Base-by-base conservation (phyloP, 345 rosid species). In the Populus nigra region DNA sequence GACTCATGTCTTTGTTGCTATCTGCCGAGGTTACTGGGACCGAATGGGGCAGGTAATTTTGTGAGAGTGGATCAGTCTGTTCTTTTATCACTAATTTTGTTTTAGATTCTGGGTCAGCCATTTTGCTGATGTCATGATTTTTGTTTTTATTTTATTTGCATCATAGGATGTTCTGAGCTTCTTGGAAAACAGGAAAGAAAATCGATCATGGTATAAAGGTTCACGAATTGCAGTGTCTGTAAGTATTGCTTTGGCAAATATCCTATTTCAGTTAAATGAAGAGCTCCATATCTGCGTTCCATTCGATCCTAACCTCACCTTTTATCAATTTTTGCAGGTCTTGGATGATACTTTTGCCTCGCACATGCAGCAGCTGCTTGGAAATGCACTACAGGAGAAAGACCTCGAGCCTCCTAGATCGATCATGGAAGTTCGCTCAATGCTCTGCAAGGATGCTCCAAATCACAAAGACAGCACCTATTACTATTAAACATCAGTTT, bases 381-480 rank as follows among this genome's bases (percentile, higher is more conserved):
- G 99, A 45, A 96, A 93, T 67, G 86, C 93, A 0, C 82, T 96
- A 41, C 90, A 86, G 73, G 97, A 88, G 72, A 94, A 96, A 79
- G 99, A 96, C 78, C 83, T 96, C 16, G 99, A 96, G 86, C 90
- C 96, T 23, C 98, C 99, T 0, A 89, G 96, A 85, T 93, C 99
- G 0, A 89, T 96, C 65, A 85, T 87, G 88, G 99, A 96, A 82
- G 98, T 93, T 69, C 87, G 93, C 2, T 93, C 98, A 3, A 93
- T 96, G 86, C 97, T 96, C 23, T 92, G 98, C 81, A 93, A 93
- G 85, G 99, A 96, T 76, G 87, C 87, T 75, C 86, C 91, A 63
- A 87, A 89, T 83, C 86, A 87, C 78, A 92, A 93, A 82, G 91
- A 86, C 61, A 92, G 85, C 78, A 74, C 88, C 43, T 95, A 81